These are phyloP conservation scores for Scenedesmus sp. DNA, from an alignment of 163 green algal species.

Conservation along the genomic window DNA sequence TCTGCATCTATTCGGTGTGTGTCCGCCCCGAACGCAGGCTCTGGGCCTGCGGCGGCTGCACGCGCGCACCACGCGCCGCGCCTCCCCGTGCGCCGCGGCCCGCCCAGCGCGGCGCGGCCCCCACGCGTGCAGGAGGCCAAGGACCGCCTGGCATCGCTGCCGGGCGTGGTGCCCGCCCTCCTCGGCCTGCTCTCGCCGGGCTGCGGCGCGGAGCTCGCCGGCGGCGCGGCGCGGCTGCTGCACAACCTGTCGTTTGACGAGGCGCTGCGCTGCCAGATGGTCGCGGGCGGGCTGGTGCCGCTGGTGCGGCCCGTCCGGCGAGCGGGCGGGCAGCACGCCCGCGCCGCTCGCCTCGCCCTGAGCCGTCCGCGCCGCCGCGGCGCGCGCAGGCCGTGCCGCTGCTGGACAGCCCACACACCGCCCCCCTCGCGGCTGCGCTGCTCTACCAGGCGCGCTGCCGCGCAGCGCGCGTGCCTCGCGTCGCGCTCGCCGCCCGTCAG, in stretches of 20 bases:
- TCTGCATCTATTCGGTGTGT: constrained; percentile 80
- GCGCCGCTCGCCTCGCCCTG: no score
- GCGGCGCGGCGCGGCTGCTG: constrained; percentile 71
- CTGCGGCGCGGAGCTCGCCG: constrained; percentile 14
- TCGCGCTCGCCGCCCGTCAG: no score
- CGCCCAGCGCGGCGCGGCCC: no score
- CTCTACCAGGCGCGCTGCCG: no score
- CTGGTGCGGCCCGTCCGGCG: no score
- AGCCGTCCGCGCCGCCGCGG: no score
- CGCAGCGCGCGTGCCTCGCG: no score
- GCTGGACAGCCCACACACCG: constrained; percentile 57
- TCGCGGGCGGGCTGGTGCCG: constrained; percentile 68
- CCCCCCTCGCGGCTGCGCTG: constrained; percentile 75
- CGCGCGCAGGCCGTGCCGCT: constrained; percentile 64
- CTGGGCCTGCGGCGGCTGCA: no score
- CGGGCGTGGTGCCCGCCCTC: constrained; percentile 20
- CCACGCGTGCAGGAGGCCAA: constrained; percentile 62
- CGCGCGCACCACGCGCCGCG: no score
- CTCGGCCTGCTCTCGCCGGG: constrained; percentile 8
- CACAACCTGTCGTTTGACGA: constrained; percentile 90
- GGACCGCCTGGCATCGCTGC: constrained; percentile 58
- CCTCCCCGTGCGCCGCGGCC: no score
- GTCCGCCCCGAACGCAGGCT: no score
- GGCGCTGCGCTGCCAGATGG: constrained; percentile 73
- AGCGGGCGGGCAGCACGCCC: no score